Evolutionary conservation across 164 flowering plant genomes (phyloP), one percentile per base, ranked within the genome.

Genomic region (Kalanchoe fedtschenkoi): DNA sequence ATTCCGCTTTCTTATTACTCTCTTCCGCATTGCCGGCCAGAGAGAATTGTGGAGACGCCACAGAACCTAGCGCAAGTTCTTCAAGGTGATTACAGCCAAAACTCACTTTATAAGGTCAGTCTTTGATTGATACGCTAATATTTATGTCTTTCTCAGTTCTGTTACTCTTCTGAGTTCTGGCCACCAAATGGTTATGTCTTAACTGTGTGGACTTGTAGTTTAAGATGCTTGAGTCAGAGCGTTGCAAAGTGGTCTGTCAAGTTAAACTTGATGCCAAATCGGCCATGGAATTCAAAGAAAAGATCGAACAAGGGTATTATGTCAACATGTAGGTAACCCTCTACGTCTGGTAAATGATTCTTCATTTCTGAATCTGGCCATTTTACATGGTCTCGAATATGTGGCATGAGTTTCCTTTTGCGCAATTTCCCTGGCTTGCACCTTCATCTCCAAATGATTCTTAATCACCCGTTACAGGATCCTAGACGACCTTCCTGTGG

Each of bases 301-400:
- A 88, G 74, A 86, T 90, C 57, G 82, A 81, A 58, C 95, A 90
- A 63, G 95, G 83, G 32, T 88, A 90, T 66, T 83, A 86, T 19
- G 91, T 90, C 38, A 84, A 88, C 77, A 88, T 90, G 97, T 89
- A 75, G n/a, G n/a, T 58, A 63, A 9, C 28, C 26, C 26, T 33
- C 13, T 26, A 56, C 26, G 6, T 29, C n/a, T 14, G 60, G n/a
- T 56, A 21, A 10, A 55, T 55, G 13, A n/a, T n/a, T n/a, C n/a
- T n/a, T n/a, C n/a, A n/a, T n/a, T n/a, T n/a, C n/a, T n/a, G n/a
- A n/a, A n/a, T n/a, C n/a, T n/a, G n/a, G n/a, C n/a, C n/a, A n/a
- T n/a, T n/a, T n/a, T n/a, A n/a, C n/a, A n/a, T n/a, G n/a, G n/a
- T n/a, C n/a, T n/a, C n/a, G n/a, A n/a, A n/a, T n/a, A n/a, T n/a